A percentile compares a stretch with the other conserved stretches of the same genome.
phyloP scores from a whole-genome alignment of 371 early-diverging fungal genomes.

The Apophysomyces trapeziformis region DNA sequence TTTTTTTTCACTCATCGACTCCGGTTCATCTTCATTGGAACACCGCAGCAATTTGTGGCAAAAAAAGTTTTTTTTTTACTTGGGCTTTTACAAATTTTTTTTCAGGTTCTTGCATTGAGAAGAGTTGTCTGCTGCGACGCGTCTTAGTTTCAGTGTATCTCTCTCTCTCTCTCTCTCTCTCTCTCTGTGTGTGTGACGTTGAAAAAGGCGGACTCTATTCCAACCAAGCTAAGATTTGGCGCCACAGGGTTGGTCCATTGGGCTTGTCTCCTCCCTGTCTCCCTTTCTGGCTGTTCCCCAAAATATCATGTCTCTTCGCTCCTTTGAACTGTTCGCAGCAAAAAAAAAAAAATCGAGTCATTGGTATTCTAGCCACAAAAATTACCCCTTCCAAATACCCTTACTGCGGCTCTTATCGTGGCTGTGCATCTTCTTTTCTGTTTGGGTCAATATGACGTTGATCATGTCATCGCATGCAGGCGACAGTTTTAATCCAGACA shows the following conservation, averaged over 20 bases:
- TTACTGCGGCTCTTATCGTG: constrained; percentile 1
- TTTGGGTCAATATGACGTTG: neutral
- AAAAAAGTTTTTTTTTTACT: too few species aligned
- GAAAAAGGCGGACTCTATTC: neutral
- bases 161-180: too few species aligned
- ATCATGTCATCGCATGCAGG: neutral
- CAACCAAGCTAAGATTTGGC: neutral
- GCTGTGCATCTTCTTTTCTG: neutral
- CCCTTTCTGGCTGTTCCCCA: too few species aligned
- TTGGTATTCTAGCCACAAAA: constrained; percentile 1
- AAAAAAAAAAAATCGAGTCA: neutral
- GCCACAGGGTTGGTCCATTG: constrained; percentile 1
- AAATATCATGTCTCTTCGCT: too few species aligned
- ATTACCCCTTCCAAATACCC: neutral
- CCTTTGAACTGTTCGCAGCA: too few species aligned
- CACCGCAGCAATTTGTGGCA: too few species aligned
- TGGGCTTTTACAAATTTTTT: neutral
- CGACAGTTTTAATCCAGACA: neutral
- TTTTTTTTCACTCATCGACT: too few species aligned
- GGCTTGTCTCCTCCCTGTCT: neutral
- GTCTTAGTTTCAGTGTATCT: neutral
- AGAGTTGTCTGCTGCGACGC: neutral
- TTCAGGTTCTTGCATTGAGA: neutral
- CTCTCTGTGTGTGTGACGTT: neutral
- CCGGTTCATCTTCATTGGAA: too few species aligned